Conservation (phyloP, 108 stramenopile species). For the Discostella stelligeroides region DNA sequence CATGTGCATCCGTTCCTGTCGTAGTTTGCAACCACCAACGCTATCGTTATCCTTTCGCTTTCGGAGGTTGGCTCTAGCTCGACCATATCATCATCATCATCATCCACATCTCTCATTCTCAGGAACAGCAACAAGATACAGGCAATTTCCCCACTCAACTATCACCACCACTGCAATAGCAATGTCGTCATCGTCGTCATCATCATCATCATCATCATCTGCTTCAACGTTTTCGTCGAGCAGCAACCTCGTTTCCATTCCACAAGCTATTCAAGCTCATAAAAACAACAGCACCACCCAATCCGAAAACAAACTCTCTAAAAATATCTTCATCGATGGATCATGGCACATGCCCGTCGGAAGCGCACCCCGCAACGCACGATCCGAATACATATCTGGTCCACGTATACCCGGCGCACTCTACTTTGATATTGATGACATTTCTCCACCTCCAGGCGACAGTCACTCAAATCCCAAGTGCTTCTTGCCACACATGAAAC, state of each 20-base stretch:
- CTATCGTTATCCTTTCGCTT: too few relatives aligned
- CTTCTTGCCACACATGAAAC: conserved; percentile 50
- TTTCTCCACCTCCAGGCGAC: conserved; percentile 49
- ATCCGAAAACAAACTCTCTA: background rate
- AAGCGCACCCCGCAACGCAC: conserved; percentile 19
- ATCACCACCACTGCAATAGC: background rate
- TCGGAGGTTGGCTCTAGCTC: background rate
- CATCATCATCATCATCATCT: conserved; percentile 16
- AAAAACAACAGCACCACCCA: background rate
- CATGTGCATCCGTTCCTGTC: background rate
- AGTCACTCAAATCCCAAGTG: conserved; percentile 36
- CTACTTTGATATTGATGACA: conserved; percentile 75
- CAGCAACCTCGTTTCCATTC: conserved; percentile 27
- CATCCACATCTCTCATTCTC: too few relatives aligned
- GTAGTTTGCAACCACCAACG: too few relatives aligned
- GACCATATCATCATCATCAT: background rate
- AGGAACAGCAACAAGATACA: background rate
- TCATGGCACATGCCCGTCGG: conserved; percentile 50
- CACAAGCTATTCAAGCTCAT: conserved; percentile 28
- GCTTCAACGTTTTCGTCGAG: background rate
- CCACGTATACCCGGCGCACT: conserved; percentile 67
- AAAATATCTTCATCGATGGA: conserved; percentile 39
- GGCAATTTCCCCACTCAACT: background rate
- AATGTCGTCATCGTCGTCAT: conserved; percentile 1
- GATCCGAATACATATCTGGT: conserved; percentile 44